Evolutionary conservation across 192 early-diverging fungal species (phyloP), one percentile per base, ranked within the genome.

Genomic region (Chytriomyces hyalinus): DNA sequence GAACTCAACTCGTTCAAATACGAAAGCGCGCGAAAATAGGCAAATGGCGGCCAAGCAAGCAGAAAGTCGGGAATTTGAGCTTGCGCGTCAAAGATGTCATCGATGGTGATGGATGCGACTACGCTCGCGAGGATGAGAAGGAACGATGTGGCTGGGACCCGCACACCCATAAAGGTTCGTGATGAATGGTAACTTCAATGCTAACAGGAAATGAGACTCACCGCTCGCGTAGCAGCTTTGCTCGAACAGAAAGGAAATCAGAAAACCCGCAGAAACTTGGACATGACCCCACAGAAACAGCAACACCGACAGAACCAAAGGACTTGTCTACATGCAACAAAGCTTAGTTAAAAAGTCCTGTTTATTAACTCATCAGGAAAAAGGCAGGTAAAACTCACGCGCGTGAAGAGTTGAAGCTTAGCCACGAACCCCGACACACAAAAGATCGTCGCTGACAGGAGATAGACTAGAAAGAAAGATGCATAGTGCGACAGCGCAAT

Each of bases 1-100:
- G 13, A 22, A 26, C 45, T 63, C 20, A 49, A 45, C 60, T 26
- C 22, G 80, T 59, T 36, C 1, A 36, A 36, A 36, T 36, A 36
- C 36, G 81, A 70, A 36, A 93, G 64, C 22, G 84, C 80, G 4
- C 87, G 84, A 73, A 88, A 92, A 77, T 91, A 93, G 26, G 91
- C 92, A 75, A 93, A 92, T 6, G 90, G 89, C 1, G 92, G 92
- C 92, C 92, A 93, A 61, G 90, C 74, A 74, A 89, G 86, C 75
- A 89, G 85, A 15, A 63, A 81, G 15, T 72, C 36, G 3, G 90
- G 87, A 5, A 83, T 82, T 4, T 8, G 8, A 47, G 79, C 44
- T 4, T 43, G 20, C 8, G 66, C 65, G 46, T 45, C 24, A 65
- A 85, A 90, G 22, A 92, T 76, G 0, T 45, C 15, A 60, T 85